Conservation (phyloP, 805 yeast genomes). For the Spathaspora hagerdaliae region DNA sequence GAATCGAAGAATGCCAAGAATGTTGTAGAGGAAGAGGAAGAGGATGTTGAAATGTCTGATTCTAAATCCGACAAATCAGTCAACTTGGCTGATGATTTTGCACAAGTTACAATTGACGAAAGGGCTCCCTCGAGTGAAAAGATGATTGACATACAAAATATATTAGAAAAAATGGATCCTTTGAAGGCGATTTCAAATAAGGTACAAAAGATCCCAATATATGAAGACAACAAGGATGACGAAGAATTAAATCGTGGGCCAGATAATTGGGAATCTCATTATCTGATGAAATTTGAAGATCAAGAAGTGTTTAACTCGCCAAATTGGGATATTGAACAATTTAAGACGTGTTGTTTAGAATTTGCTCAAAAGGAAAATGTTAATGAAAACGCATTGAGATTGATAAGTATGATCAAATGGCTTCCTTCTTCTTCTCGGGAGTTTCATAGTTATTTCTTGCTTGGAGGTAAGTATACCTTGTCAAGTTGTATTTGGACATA, state of each 20-base stretch:
- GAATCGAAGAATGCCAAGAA: not conserved
- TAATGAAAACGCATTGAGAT: not conserved
- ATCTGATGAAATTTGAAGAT: conserved; percentile 19
- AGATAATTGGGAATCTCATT: conserved; percentile 39
- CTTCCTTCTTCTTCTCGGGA: conserved; percentile 9
- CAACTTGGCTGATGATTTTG: conserved; percentile 19
- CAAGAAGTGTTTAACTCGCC: not conserved
- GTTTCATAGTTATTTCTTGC: conserved; percentile 12
- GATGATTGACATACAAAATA: conserved; percentile 23
- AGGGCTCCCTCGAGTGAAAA: conserved; percentile 3
- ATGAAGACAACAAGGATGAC: conserved; percentile 38
- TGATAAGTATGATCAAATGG: conserved; percentile 2
- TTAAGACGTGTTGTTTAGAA: conserved; percentile 3
- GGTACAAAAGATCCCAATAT: conserved; percentile 35
- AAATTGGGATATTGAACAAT: conserved; percentile 2
- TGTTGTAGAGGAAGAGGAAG: not conserved
- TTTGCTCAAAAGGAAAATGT: not conserved
- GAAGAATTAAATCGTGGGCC: conserved; percentile 25
- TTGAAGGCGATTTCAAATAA: conserved; percentile 29
- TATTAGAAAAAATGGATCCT: conserved; percentile 42
- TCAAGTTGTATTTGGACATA: conserved; percentile 19
- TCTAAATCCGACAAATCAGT: not conserved
- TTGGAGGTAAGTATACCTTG: conserved; percentile 12
- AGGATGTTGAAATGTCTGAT: not conserved
- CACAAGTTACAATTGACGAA: conserved; percentile 26